phyloP scores from a whole-genome alignment of 179 eudicot species.

The Carnegiea gigantea region DNA sequence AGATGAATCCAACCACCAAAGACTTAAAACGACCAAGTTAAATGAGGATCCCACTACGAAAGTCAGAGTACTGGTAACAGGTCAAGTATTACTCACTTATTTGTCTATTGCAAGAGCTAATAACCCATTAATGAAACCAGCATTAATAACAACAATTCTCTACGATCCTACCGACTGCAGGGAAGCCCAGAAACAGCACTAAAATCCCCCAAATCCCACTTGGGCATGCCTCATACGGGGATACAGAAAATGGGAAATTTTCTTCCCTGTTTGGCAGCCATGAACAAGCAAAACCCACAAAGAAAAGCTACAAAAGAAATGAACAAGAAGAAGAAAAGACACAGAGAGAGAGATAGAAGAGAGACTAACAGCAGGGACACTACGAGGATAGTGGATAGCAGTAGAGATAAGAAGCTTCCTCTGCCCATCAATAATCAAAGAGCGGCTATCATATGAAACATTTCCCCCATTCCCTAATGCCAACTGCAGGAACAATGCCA shows the following conservation, averaged over 20 bases:
- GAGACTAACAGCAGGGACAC: slow-evolving; percentile 81
- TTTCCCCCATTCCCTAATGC: slow-evolving; percentile 30
- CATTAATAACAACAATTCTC: neutral
- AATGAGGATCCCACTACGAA: neutral
- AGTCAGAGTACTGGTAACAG: neutral
- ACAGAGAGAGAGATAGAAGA: neutral
- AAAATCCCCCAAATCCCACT: slow-evolving; percentile 15
- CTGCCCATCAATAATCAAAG: slow-evolving; percentile 87
- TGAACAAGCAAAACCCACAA: slow-evolving; percentile 15
- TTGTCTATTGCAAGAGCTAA: neutral
- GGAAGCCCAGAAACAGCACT: slow-evolving; percentile 14
- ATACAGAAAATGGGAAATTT: neutral
- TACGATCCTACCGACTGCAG: neutral
- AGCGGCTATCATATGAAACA: slow-evolving; percentile 83
- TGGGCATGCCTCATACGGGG: neutral
- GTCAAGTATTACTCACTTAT: neutral
- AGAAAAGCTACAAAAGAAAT: neutral
- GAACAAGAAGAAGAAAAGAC: neutral
- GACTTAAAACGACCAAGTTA: neutral
- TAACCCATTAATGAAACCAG: neutral
- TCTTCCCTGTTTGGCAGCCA: neutral
- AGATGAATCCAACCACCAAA: neutral
- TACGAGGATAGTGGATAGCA: slow-evolving; percentile 94
- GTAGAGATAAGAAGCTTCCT: slow-evolving; percentile 93
- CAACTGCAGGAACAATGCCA: slow-evolving; percentile 20